Percentiles rank a stretch among this genome's conserved stretches.
These are phyloP conservation scores for Mycosphaerelloides madeirae DNA, from an alignment of 2,329 filamentous ascomycete species.

Conservation along the genomic window DNA sequence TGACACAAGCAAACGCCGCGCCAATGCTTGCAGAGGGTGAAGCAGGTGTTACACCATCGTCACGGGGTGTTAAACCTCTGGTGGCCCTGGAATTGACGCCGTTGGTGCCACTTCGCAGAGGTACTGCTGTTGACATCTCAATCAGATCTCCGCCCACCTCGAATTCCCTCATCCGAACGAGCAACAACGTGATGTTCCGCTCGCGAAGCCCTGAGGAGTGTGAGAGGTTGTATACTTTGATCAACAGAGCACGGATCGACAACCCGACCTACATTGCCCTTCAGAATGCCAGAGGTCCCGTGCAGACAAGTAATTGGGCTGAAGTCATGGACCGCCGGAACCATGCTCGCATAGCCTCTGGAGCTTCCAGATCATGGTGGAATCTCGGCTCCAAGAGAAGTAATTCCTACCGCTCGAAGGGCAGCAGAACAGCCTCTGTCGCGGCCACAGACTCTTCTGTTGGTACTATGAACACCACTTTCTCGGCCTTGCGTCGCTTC, in stretches of 20 bases:
- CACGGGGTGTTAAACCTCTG: constrained; percentile 45
- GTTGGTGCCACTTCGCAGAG: constrained; percentile 80
- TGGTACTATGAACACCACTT: constrained; percentile 71
- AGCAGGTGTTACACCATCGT: constrained; percentile 35
- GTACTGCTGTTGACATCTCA: constrained; percentile 88
- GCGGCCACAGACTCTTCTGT: constrained; percentile 71
- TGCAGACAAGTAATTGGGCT: constrained; percentile 45
- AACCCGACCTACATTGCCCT: constrained; percentile 83
- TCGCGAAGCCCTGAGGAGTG: constrained; percentile 73
- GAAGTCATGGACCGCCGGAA: constrained; percentile 50
- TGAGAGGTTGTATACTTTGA: constrained; percentile 73
- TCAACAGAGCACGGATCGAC: constrained; percentile 84
- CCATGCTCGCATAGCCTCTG: constrained; percentile 39
- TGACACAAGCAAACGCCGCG: constrained; percentile 46
- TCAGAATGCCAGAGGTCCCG: constrained; percentile 64
- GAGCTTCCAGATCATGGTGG: constrained; percentile 46
- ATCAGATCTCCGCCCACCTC: constrained; percentile 79
- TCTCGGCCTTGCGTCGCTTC: constrained; percentile 71
- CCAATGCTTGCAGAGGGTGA: constrained; percentile 37
- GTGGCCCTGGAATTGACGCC: constrained; percentile 82
- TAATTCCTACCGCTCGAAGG: constrained; percentile 52
- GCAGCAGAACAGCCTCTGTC: constrained; percentile 50
- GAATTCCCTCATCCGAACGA: constrained; percentile 63
- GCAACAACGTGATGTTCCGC: constrained; percentile 84
- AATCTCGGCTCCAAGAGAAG: constrained; percentile 51